phyloP scores from a whole-genome alignment of 2,329 filamentous ascomycete genomes.

The Aspergillus flavus region DNA sequence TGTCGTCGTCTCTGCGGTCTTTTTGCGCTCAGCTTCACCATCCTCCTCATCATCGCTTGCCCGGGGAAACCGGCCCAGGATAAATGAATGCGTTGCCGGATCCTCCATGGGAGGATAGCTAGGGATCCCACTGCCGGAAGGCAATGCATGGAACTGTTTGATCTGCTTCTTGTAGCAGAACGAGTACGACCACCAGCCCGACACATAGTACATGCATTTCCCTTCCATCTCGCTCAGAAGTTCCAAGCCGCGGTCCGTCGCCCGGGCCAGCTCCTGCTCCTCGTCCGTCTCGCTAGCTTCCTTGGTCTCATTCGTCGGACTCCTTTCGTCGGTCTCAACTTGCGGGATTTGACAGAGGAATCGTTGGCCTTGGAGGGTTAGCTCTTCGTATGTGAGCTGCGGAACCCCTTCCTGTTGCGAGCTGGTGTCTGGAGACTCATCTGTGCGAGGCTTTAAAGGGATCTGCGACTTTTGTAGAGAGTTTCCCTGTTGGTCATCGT shows the following conservation, averaged over 20 bases:
- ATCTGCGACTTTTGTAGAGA: conserved; percentile 26
- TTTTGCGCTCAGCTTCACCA: conserved; percentile 30
- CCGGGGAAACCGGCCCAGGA: conserved; percentile 66
- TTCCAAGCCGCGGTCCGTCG: conserved; percentile 77
- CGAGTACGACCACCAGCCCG: conserved; percentile 94
- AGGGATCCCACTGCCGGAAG: conserved; percentile 67
- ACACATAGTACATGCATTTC: conserved; percentile 79
- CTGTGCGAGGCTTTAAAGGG: conserved; percentile 21
- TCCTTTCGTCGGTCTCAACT: conserved; percentile 64
- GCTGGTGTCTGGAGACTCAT: conserved; percentile 60
- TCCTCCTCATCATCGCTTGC: conserved; percentile 37
- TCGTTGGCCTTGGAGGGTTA: conserved; percentile 68
- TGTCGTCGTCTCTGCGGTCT: conserved; percentile 25
- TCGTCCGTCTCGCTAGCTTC: conserved; percentile 64
- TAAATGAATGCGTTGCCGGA: conserved; percentile 71
- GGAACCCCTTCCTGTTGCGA: conserved; percentile 30
- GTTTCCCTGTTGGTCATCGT: conserved; percentile 20
- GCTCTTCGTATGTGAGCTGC: conserved; percentile 65
- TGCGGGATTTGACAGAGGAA: conserved; percentile 86
- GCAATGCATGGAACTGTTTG: conserved; percentile 85
- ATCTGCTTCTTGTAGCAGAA: conserved; percentile 90
- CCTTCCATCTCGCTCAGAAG: conserved; percentile 76
- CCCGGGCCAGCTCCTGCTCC: conserved; percentile 76
- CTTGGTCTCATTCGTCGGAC: conserved; percentile 67
- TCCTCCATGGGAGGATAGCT: conserved; percentile 75